Percentiles rank a stretch among this genome's conserved stretches.
Evolutionary conservation across 208 protist species (phyloP).

Genomic region (Leishmania gerbilli): DNA sequence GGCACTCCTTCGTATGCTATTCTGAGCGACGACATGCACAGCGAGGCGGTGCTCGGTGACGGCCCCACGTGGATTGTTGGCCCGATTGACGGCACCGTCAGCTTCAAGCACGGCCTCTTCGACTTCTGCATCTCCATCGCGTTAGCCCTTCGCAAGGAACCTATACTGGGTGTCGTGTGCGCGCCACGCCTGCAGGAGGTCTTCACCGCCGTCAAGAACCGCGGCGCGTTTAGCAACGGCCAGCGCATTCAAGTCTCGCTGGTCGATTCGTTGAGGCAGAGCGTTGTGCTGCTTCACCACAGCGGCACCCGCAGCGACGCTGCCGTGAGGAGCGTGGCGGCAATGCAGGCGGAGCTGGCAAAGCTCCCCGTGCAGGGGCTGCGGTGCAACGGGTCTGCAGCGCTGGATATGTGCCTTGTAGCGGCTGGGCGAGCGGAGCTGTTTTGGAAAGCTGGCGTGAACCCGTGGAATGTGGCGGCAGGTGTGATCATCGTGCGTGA

Average conservation of each 20-base stretch:
- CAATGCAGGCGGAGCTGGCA: conserved; percentile 64
- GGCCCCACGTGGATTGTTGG: conserved; percentile 86
- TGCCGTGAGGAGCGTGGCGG: conserved; percentile 54
- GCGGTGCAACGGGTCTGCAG: conserved; percentile 71
- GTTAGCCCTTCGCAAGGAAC: conserved; percentile 68
- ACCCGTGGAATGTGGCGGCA: conserved; percentile 82
- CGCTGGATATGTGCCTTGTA: conserved; percentile 90
- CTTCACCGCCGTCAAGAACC: conserved; percentile 73
- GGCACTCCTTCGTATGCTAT: conserved; percentile 68
- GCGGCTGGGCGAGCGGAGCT: conserved; percentile 73
- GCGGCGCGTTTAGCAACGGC: conserved; percentile 87
- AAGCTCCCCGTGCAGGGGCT: conserved; percentile 70
- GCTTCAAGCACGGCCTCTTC: conserved; percentile 83
- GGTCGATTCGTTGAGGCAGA: conserved; percentile 37
- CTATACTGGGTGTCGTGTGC: conserved; percentile 79
- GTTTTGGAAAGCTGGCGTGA: conserved; percentile 78
- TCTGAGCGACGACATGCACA: conserved; percentile 66
- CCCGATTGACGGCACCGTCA: conserved; percentile 79
- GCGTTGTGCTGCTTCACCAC: conserved; percentile 73
- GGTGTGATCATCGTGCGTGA: conserved; percentile 85
- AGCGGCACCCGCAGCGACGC: conserved; percentile 50
- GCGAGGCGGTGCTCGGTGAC: conserved; percentile 38
- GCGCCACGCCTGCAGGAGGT: conserved; percentile 81
- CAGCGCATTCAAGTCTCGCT: conserved; percentile 82
- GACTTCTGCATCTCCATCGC: conserved; percentile 89